A percentile compares a stretch with the other conserved stretches of the same genome.
Conservation (phyloP, 2,329 filamentous ascomycete genomes). For the Penicillium sp. region DNA sequence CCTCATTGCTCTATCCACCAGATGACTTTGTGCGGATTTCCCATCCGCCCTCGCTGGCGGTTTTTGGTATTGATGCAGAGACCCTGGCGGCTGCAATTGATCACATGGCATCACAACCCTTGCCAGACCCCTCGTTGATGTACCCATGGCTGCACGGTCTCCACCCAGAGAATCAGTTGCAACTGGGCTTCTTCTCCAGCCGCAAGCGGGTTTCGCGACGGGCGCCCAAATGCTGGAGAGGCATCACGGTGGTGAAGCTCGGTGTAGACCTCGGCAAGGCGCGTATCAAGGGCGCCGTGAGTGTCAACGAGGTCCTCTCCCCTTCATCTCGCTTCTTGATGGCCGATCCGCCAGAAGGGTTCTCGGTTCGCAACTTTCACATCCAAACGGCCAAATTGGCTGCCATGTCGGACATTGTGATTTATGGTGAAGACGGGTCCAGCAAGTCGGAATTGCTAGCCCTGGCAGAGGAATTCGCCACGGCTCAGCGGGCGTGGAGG, state of each 20-base stretch:
- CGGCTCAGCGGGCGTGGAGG: constrained; percentile 71
- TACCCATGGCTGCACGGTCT: constrained; percentile 97
- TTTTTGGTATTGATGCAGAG: constrained; percentile 68
- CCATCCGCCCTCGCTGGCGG: constrained; percentile 45
- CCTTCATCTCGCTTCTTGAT: constrained; percentile 63
- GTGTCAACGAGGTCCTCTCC: constrained; percentile 71
- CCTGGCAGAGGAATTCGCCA: constrained; percentile 59
- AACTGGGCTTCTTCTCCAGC: constrained; percentile 81
- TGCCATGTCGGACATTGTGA: constrained; percentile 80
- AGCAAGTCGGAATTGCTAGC: constrained; percentile 59
- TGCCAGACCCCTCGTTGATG: constrained; percentile 77
- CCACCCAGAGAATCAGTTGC: constrained; percentile 80
- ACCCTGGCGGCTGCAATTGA: constrained; percentile 68
- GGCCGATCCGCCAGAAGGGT: constrained; percentile 79
- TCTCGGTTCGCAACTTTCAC: constrained; percentile 94
- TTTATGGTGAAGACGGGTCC: constrained; percentile 72
- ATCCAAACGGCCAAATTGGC: constrained; percentile 88
- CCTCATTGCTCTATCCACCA: constrained; percentile 71
- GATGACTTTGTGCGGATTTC: constrained; percentile 54
- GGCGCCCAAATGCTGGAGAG: constrained; percentile 69
- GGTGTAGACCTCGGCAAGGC: constrained; percentile 68
- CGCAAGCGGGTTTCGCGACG: constrained; percentile 64
- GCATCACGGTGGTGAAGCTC: constrained; percentile 80
- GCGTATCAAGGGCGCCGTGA: constrained; percentile 80
- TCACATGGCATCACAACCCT: constrained; percentile 67